Conservation (phyloP, 2,329 filamentous ascomycete genomes). For the Cercospora nicotianae region DNA sequence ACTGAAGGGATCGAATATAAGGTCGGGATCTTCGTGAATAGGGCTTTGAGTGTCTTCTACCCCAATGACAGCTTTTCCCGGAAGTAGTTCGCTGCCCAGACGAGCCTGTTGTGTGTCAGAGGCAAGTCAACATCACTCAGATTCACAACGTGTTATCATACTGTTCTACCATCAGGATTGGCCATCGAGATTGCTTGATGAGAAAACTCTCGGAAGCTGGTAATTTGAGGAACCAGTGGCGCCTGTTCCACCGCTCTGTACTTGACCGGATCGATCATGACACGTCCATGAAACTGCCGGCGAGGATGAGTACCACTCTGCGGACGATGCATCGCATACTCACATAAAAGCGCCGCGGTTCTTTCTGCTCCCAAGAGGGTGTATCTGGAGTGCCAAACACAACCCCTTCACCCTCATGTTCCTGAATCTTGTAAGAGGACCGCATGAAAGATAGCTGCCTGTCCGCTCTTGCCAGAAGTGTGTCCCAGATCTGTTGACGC, state of each 20-base stretch:
- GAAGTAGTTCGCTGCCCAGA: neutral
- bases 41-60: neutral
- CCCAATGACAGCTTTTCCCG: neutral
- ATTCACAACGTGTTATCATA: neutral
- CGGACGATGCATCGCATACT: neutral
- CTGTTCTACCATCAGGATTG: neutral
- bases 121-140: neutral
- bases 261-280: slow-evolving; percentile 14
- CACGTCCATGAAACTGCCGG: slow-evolving; percentile 5
- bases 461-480: neutral
- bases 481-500: neutral
- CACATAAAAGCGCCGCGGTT: slow-evolving; percentile 5
- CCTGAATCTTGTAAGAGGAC: neutral
- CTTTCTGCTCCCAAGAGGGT: neutral
- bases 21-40: neutral
- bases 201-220: neutral
- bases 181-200: neutral
- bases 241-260: slow-evolving; percentile 4
- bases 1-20: neutral
- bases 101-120: neutral
- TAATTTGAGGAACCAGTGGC: neutral
- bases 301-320: neutral
- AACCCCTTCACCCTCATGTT: neutral
- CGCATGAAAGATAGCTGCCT: neutral
- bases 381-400: neutral